These are phyloP conservation scores for Podospora conica DNA, from an alignment of 495 filamentous ascomycete species.

Conservation along the genomic window DNA sequence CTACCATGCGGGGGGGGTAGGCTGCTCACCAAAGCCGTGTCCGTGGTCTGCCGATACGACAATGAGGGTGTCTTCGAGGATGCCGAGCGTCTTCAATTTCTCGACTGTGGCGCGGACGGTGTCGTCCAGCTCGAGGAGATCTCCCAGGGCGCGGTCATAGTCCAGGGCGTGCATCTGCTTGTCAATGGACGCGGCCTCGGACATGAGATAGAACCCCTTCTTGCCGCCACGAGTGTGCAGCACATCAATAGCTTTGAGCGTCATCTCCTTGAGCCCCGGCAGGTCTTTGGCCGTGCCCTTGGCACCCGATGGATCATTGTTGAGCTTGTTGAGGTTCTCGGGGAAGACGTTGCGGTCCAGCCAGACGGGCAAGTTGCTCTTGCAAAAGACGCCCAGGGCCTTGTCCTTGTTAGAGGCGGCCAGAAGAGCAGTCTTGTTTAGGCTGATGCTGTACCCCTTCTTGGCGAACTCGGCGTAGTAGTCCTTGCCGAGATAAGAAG, in stretches of 20 bases:
- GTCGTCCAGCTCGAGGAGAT: constrained; percentile 71
- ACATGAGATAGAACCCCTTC: constrained; percentile 71
- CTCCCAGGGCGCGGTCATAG: constrained; percentile 69
- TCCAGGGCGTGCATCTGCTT: constrained; percentile 75
- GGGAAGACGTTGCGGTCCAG: constrained; percentile 67
- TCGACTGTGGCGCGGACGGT: constrained; percentile 61
- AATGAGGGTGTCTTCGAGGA: constrained; percentile 60
- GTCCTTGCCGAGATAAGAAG: constrained; percentile 51
- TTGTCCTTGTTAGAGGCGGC: constrained; percentile 45
- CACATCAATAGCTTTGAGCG: constrained; percentile 68
- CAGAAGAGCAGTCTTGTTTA: constrained; percentile 59
- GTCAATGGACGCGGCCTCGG: constrained; percentile 68
- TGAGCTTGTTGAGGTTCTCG: constrained; percentile 50
- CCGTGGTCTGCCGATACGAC: constrained; percentile 72
- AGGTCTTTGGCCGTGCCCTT: constrained; percentile 55
- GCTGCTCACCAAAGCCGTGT: constrained; percentile 55
- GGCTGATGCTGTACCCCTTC: constrained; percentile 56
- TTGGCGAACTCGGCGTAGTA: constrained; percentile 62
- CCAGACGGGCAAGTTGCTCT: constrained; percentile 62
- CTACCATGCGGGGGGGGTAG: background rate
- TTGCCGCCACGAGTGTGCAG: constrained; percentile 54
- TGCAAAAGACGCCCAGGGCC: constrained; percentile 64
- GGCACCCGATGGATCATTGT: constrained; percentile 57
- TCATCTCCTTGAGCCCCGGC: constrained; percentile 76
- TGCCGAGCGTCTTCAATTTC: constrained; percentile 49